phyloP scores from a whole-genome alignment of 805 yeast genomes.

The Metschnikowia picachoensis region DNA sequence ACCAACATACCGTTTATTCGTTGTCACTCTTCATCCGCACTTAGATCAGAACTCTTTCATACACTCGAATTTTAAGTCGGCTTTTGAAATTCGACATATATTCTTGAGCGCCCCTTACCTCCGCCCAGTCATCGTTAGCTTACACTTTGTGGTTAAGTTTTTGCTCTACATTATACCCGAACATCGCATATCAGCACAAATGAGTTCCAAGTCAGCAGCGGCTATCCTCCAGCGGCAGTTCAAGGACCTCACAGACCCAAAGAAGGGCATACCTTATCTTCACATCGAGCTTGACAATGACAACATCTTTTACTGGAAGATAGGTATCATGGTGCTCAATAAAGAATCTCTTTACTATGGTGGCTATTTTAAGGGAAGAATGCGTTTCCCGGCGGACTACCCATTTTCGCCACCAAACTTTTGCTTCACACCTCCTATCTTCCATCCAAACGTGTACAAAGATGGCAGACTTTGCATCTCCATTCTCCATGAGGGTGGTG shows the following conservation, averaged over 20 bases:
- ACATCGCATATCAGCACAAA: conserved; percentile 8
- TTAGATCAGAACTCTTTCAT: background rate
- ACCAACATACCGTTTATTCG: background rate
- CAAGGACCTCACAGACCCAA: conserved; percentile 90
- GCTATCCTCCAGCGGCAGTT: conserved; percentile 88
- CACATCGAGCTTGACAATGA: conserved; percentile 62
- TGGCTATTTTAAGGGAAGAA: conserved; percentile 90
- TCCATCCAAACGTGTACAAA: conserved; percentile 91
- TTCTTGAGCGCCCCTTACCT: background rate
- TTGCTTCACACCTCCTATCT: conserved; percentile 88
- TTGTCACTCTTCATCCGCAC: background rate
- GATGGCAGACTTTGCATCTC: conserved; percentile 94
- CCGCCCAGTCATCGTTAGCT: too few relatives aligned
- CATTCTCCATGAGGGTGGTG: conserved; percentile 88
- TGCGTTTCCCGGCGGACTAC: conserved; percentile 88
- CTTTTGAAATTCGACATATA: background rate
- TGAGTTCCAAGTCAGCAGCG: conserved; percentile 62
- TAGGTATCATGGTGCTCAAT: conserved; percentile 89
- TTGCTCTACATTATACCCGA: background rate
- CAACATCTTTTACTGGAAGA: conserved; percentile 65
- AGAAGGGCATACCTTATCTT: conserved; percentile 58
- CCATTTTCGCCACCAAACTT: conserved; percentile 93
- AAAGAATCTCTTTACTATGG: conserved; percentile 90
- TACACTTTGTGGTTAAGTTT: background rate
- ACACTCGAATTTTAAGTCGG: background rate